phyloP scores from a whole-genome alignment of 106 monocot genomes.

The Allium cepa region DNA sequence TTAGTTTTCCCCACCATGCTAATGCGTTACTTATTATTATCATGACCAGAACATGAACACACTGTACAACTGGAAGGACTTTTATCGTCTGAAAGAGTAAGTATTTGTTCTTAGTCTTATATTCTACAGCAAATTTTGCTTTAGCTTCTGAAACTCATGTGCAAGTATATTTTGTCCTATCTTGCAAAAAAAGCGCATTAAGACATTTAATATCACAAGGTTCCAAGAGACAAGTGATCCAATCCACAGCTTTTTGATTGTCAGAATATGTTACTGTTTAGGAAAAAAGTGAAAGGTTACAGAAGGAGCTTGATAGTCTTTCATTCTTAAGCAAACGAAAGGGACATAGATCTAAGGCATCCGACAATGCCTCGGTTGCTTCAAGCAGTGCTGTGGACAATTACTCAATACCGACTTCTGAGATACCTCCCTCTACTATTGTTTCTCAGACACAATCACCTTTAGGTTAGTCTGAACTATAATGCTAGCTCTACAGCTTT shows the following conservation, averaged over 20 bases:
- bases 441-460: slow-evolving; percentile 8
- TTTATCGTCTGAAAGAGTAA: slow-evolving; percentile 45
- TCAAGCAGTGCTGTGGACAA: slow-evolving; percentile 12
- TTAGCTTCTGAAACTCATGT: background rate
- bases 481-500: background rate
- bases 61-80: slow-evolving; percentile 18
- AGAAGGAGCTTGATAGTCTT: slow-evolving; percentile 60
- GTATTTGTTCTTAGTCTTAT: background rate
- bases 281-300: slow-evolving; percentile 55
- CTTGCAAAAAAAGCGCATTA: too few relatives aligned
- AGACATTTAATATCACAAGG: too few relatives aligned
- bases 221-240: too few relatives aligned
- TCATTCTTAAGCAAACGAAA: slow-evolving; percentile 56
- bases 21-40: background rate
- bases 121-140: background rate
- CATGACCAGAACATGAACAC: slow-evolving; percentile 30
- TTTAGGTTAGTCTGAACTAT: slow-evolving; percentile 14
- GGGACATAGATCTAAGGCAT: slow-evolving; percentile 29
- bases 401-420: slow-evolving; percentile 5
- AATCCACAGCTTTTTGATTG: background rate
- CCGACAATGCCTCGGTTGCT: slow-evolving; percentile 15
- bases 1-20: background rate
- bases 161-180: background rate
- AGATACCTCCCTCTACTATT: slow-evolving; percentile 19
- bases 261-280: slow-evolving; percentile 14